Evolutionary conservation across 306 rosid species (phyloP), one percentile per base, ranked within the genome.

Genomic region (Cicer pinnatifidum): DNA sequence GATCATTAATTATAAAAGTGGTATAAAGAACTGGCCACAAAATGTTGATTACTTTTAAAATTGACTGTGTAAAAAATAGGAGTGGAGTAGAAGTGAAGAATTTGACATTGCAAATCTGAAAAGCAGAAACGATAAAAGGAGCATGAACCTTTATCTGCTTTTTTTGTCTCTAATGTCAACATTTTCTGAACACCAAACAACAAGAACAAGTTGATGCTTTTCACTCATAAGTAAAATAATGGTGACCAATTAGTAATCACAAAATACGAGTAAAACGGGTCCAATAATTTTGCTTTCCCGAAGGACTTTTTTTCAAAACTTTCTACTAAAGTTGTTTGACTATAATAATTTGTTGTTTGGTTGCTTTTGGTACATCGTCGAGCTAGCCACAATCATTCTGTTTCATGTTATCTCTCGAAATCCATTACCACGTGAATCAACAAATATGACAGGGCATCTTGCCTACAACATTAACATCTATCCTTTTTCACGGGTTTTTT

Each of bases 11-110:
- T 28, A 28, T 28, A 4, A 28, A 28, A 28, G 33, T 28, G 33
- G 44, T n/a, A 13, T 4, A 6, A 7, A 50, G 7, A 50, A 51
- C 3, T 0, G n/a, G 3, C 12, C n/a, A 56, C 23, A 56, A 4
- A 23, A 20, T 20, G 15, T 10, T 10, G 7, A 11, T 57, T 20
- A 15, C 2, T 15, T 15, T 15, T 51, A 3, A 15, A 51, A 15
- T 51, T 7, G 19, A 7, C 15, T 8, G 56, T 16, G 8, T 51
- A 8, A 17, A 4, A 53, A 17, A 53, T 8, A 35, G 37, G 8
- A 23, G 48, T 80, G 82, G 85, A 84, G 89, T 84, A 81, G 74
- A 83, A 70, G 54, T 67, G 80, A 82, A 82, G 86, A 75, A 57
- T 82, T 85, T 85, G 89, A 85, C 88, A 64, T 79, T 40, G 7